phyloP scores from a whole-genome alignment of 352 stramenopile genomes.

The Globisporangium spiculum region DNA sequence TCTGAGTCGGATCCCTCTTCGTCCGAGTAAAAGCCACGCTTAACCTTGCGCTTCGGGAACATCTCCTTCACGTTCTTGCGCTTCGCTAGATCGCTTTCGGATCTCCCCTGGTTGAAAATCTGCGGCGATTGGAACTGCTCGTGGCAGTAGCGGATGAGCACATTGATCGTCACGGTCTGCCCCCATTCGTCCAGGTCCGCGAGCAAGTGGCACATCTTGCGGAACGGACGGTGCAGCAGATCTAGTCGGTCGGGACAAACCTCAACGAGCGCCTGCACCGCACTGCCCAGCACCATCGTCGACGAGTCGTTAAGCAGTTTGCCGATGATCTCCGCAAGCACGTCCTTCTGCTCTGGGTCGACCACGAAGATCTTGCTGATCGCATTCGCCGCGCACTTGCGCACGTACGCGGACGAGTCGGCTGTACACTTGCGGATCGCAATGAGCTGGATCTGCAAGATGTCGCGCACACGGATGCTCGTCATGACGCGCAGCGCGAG shows the following conservation, averaged over 20 bases:
- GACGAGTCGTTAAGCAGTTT: conserved; percentile 91
- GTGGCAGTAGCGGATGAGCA: conserved; percentile 95
- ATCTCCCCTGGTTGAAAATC: conserved; percentile 30
- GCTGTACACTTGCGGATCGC: conserved; percentile 90
- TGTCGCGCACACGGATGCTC: conserved; percentile 97
- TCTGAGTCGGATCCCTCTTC: conserved; percentile 92
- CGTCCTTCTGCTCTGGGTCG: conserved; percentile 87
- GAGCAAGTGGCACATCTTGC: conserved; percentile 97
- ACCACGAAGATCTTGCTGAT: conserved; percentile 93
- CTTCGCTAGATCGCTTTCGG: not conserved
- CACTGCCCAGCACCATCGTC: conserved; percentile 97
- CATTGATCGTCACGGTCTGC: conserved; percentile 94
- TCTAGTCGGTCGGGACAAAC: conserved; percentile 95
- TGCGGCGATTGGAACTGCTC: conserved; percentile 93
- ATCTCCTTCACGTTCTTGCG: conserved; percentile 47
- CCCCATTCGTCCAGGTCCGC: conserved; percentile 99
- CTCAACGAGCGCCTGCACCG: conserved; percentile 94
- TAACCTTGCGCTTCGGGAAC: conserved; percentile 70
- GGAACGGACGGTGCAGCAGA: conserved; percentile 93
- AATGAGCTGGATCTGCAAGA: conserved; percentile 98
- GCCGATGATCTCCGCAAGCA: conserved; percentile 93
- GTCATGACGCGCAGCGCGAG: conserved; percentile 96
- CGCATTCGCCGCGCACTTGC: conserved; percentile 96
- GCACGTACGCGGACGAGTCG: conserved; percentile 95
- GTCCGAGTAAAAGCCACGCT: conserved; percentile 94